Evolutionary conservation across 441 rosid species (phyloP).

Genomic region (Erodium moschatum): DNA sequence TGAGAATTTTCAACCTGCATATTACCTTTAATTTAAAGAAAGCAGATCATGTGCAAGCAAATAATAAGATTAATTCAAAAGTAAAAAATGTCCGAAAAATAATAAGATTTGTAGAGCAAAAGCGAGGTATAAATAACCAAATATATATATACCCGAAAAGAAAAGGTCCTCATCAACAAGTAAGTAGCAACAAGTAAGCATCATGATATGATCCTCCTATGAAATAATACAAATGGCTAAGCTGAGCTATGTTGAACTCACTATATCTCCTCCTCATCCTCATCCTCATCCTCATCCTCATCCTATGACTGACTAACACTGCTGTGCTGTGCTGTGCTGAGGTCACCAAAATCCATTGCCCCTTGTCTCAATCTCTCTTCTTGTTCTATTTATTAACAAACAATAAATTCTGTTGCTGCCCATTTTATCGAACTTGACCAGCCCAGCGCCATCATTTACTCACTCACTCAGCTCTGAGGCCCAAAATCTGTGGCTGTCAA

Average conservation of each 20-base stretch:
- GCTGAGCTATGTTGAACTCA: conserved; percentile 14
- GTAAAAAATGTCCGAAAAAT: no score
- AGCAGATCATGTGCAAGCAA: no score
- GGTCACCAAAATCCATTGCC: conserved; percentile 17
- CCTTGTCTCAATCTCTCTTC: conserved; percentile 19
- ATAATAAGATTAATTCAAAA: no score
- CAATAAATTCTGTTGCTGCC: conserved; percentile 17
- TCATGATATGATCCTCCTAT: conserved; percentile 15
- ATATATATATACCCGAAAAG: conserved; percentile 29
- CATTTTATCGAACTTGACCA: neutral
- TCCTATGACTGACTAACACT: conserved; percentile 27
- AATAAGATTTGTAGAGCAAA: conserved; percentile 25
- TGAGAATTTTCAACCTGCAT: no score
- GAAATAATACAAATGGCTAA: conserved; percentile 31
- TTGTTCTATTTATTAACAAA: conserved; percentile 27
- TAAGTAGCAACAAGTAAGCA: conserved; percentile 11
- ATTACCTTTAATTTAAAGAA: no score
- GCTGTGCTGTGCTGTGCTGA: conserved; percentile 20
- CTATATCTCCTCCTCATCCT: neutral
- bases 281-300: conserved; percentile 5
- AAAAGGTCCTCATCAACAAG: conserved; percentile 16
- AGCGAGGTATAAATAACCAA: conserved; percentile 27
- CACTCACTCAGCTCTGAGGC: neutral
- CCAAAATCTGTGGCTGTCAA: conserved; percentile 5
- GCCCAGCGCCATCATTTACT: neutral